Evolutionary conservation across 1,139 yeast species (phyloP), one percentile per base, ranked within the genome.

Genomic region (Saccharomyces pastorianus): DNA sequence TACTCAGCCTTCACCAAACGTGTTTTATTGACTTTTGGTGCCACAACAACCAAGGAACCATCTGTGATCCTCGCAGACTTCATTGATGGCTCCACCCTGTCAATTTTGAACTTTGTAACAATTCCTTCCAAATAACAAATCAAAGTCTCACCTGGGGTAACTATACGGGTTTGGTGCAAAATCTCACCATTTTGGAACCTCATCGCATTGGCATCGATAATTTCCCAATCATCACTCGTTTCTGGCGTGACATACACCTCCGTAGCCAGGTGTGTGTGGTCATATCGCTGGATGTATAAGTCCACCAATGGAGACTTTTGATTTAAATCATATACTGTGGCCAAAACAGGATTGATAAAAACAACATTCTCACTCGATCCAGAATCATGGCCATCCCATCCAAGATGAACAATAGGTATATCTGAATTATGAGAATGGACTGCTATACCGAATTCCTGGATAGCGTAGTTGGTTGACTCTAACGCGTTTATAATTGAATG

Each of bases 201-300:
- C 50, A 79, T 83, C 1, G 96, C 95, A 69, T 93, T 88, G 4
- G 87, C 72, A 64, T 90, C 96, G 5, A 90, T 88, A 46, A 88
- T 74, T 62, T 91, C 98, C 98, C 98, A 93, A 66, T 93, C 99
- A 3, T 86, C 79, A 2, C 84, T 71, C 0, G 88, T 77, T 34
- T 80, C 71, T 0, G 98, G 98, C 65, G 89, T 97, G 48, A 91
- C 76, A 64, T 81, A 83, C 7, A 91, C 83, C 5, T 83, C 80
- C 6, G 76, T 71, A 0, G 90, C 83, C 51, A 73, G 76, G 26
- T 74, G 79, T 13, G 78, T 75, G 41, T 79, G 74, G 41, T 78
- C 68, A 49, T 68, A 73, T 9, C 73, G 64, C 14, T 66, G 65
- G 11, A 79, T 59, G 1, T 68, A 59, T 27, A 73, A 55, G 41